Evolutionary conservation across 2,329 filamentous ascomycete genomes (phyloP).

Genomic region (Penicillium sumatraense): DNA sequence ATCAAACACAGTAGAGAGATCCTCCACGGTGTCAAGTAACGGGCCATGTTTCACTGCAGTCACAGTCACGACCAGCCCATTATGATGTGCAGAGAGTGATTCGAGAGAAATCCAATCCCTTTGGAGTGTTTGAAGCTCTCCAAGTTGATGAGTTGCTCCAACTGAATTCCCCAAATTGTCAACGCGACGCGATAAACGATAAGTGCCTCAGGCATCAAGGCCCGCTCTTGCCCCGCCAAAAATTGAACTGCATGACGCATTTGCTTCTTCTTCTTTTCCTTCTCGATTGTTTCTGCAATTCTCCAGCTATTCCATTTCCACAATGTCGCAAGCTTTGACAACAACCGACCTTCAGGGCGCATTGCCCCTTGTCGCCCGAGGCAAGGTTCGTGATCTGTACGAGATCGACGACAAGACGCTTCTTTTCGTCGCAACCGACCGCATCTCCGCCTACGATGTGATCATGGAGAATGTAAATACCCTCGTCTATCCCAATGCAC

Average conservation of each 20-base stretch:
- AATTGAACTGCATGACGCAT: constrained; percentile 29
- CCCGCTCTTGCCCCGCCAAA: constrained; percentile 22
- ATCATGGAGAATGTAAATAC: constrained; percentile 73
- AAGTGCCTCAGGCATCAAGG: constrained; percentile 26
- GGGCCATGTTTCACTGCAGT: constrained; percentile 62
- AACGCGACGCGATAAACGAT: constrained; percentile 9
- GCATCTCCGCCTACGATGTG: constrained; percentile 95
- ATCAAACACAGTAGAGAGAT: constrained; percentile 80
- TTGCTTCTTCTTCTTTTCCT: constrained; percentile 4
- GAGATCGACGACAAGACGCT: constrained; percentile 70
- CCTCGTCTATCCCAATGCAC: constrained; percentile 44
- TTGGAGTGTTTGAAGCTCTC: too few species aligned
- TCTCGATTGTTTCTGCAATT: background rate
- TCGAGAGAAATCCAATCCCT: too few species aligned
- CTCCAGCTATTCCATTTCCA: constrained; percentile 15
- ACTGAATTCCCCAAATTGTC: too few species aligned
- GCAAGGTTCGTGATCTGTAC: constrained; percentile 84
- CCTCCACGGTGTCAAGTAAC: constrained; percentile 87
- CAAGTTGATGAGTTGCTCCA: too few species aligned
- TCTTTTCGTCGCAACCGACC: constrained; percentile 84
- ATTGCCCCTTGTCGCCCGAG: constrained; percentile 60
- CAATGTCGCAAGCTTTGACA: constrained; percentile 46
- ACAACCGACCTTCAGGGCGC: constrained; percentile 48
- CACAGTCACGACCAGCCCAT: constrained; percentile 22
- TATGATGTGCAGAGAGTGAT: too few species aligned